Conservation (phyloP, 2,329 filamentous ascomycete genomes). For the Phyllosticta capitalensis region DNA sequence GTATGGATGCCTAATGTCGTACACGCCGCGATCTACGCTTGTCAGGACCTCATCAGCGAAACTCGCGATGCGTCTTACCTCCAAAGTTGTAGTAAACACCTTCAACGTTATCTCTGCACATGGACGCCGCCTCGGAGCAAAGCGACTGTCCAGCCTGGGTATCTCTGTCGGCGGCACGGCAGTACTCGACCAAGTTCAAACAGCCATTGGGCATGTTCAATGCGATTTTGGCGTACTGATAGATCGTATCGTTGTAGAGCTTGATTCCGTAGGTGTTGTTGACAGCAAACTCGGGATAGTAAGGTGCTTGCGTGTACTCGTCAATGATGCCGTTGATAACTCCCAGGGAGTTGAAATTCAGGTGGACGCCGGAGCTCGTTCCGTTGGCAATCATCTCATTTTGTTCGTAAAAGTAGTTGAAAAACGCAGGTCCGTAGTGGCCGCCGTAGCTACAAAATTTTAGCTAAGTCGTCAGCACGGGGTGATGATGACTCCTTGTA, state of each 20-base stretch:
- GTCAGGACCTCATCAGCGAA: conserved; percentile 14
- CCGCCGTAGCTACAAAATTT: conserved; percentile 30
- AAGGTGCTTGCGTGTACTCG: conserved; percentile 39
- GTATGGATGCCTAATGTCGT: conserved; percentile 50
- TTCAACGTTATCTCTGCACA: conserved; percentile 50
- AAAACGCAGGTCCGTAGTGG: conserved; percentile 46
- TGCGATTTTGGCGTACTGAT: conserved; percentile 50
- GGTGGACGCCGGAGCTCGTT: conserved; percentile 36
- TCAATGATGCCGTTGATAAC: conserved; percentile 45
- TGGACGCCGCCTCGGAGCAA: conserved; percentile 46
- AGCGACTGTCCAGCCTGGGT: conserved; percentile 28
- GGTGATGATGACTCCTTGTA: not conserved
- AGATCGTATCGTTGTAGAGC: conserved; percentile 48
- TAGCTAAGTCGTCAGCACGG: not conserved
- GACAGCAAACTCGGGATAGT: conserved; percentile 44
- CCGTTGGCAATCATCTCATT: conserved; percentile 46
- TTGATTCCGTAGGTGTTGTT: conserved; percentile 49
- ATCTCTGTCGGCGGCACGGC: conserved; percentile 37
- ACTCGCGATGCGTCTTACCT: conserved; percentile 22
- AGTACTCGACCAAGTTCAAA: conserved; percentile 32
- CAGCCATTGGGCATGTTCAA: conserved; percentile 39
- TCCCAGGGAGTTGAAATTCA: conserved; percentile 46
- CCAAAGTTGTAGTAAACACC: conserved; percentile 45
- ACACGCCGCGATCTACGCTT: conserved; percentile 31
- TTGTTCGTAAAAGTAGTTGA: conserved; percentile 48